These are phyloP conservation scores for Wickerhamiella azymoides DNA, from an alignment of 805 yeast species.

Conservation along the genomic window DNA sequence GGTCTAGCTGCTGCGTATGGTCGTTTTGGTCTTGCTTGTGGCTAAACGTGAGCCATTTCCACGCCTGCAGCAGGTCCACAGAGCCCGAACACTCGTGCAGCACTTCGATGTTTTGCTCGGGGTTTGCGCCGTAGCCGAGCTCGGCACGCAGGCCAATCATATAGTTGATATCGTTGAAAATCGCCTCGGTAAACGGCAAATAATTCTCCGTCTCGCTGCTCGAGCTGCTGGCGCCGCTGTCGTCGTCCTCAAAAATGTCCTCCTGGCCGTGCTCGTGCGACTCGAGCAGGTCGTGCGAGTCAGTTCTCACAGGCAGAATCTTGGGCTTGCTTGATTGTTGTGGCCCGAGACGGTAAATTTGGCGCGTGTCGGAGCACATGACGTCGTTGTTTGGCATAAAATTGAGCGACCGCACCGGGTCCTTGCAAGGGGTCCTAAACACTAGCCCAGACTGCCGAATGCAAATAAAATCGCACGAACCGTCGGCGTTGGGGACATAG, in stretches of 20 bases:
- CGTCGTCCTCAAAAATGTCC: slow-evolving; percentile 11
- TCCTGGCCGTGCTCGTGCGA: neutral
- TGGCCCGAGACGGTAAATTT: neutral
- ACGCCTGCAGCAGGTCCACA: slow-evolving; percentile 52
- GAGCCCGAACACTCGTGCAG: slow-evolving; percentile 26
- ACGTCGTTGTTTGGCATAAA: slow-evolving; percentile 44
- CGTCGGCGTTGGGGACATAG: slow-evolving; percentile 36
- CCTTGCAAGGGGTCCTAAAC: slow-evolving; percentile 61
- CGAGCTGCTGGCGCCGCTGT: no score
- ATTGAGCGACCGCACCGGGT: slow-evolving; percentile 45
- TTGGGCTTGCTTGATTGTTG: neutral
- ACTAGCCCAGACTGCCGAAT: slow-evolving; percentile 86
- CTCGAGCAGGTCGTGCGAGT: slow-evolving; percentile 4
- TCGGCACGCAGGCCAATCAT: slow-evolving; percentile 59
- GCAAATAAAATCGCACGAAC: slow-evolving; percentile 59
- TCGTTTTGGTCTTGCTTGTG: slow-evolving; percentile 48
- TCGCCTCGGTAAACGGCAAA: slow-evolving; percentile 22
- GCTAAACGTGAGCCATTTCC: slow-evolving; percentile 84
- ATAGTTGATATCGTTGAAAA: slow-evolving; percentile 61
- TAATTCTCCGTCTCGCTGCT: slow-evolving; percentile 15
- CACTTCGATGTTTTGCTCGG: slow-evolving; percentile 46
- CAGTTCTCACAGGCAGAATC: neutral
- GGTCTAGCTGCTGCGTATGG: slow-evolving; percentile 56
- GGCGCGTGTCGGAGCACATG: slow-evolving; percentile 16
- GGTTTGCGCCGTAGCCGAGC: slow-evolving; percentile 58